Evolutionary conservation across 2,329 filamentous ascomycete genomes (phyloP), one percentile per base, ranked within the genome.

Genomic region (Hypoxylon sp.): DNA sequence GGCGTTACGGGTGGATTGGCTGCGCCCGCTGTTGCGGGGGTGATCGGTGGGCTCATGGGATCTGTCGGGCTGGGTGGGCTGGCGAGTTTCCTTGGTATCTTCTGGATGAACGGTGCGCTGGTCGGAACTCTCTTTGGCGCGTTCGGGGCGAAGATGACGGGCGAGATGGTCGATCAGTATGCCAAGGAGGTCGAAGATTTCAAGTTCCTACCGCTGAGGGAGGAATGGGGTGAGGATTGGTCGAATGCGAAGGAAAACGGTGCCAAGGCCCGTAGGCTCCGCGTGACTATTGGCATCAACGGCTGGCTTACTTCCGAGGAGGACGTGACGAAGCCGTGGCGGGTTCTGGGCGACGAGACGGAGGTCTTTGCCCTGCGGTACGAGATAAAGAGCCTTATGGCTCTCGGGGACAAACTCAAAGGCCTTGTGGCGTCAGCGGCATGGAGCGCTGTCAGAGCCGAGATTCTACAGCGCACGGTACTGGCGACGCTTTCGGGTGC

Each of bases 1-100:
- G 94, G 94, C 5, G 87, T 98, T 2, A 97, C 94, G 0, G 94
- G 94, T 17, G 94, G 94, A 1, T 84, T 97, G n/a, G 94, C 94
- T 0, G 94, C 94, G 0, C 94, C 94, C 0, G 83, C 97, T 0
- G 91, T 97, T 13, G 94, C 94, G 3, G 94, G 93, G 3, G 93
- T 93, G 0, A 85, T 98, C 13, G 94, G 94, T 2, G 90, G 91
- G 0, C 85, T 97, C 1, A 93, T 97, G 87, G 93, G 93, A 13
- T 92, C 92, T 0, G 86, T 97, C 1, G 94, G 94, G 0, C 83
- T 97, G 0, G 94, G 93, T 21, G 93, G 93, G 0, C 92, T 96
- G 2, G 94, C 93, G 2, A 93, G 91, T 45, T 97, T 97, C 73
- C 81, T 98, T 2, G 94, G 94, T 0, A 89, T 94, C 13, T 89